Percentiles rank a stretch among this genome's conserved stretches.
Conservation (phyloP, 345 rosid genomes). For the Salix udensis region DNA sequence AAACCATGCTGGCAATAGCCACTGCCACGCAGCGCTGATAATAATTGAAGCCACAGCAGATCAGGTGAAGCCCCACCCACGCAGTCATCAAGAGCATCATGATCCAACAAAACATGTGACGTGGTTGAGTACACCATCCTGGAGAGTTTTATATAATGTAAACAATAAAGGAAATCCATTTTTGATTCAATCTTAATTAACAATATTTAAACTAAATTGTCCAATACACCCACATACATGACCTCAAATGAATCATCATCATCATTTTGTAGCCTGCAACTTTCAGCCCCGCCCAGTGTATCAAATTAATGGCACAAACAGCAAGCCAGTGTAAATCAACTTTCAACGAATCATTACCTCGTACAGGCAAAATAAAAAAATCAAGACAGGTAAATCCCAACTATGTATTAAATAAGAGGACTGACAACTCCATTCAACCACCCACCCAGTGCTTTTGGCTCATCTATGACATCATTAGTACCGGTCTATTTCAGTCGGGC, state of each 20-base stretch:
- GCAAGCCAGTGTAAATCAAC: neutral
- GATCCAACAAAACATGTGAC: constrained; percentile 24
- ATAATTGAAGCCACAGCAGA: neutral
- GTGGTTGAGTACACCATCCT: neutral
- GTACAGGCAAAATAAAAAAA: neutral
- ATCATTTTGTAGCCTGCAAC: neutral
- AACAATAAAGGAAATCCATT: no score
- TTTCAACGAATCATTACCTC: neutral
- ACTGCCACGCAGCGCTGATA: neutral
- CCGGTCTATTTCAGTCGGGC: neutral
- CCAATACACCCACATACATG: neutral
- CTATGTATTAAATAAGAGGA: neutral
- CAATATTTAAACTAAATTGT: no score
- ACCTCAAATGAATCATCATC: neutral
- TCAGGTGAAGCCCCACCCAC: neutral
- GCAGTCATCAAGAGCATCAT: neutral
- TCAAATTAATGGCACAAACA: neutral
- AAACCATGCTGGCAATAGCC: neutral
- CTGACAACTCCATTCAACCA: constrained; percentile 3
- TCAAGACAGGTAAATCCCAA: neutral
- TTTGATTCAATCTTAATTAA: no score
- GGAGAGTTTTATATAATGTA: neutral
- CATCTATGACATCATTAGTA: neutral
- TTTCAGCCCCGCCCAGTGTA: neutral
- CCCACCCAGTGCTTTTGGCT: neutral